Evolutionary conservation across 192 early-diverging fungal species (phyloP).

Genomic region (Tieghemiomyces parasiticus): DNA sequence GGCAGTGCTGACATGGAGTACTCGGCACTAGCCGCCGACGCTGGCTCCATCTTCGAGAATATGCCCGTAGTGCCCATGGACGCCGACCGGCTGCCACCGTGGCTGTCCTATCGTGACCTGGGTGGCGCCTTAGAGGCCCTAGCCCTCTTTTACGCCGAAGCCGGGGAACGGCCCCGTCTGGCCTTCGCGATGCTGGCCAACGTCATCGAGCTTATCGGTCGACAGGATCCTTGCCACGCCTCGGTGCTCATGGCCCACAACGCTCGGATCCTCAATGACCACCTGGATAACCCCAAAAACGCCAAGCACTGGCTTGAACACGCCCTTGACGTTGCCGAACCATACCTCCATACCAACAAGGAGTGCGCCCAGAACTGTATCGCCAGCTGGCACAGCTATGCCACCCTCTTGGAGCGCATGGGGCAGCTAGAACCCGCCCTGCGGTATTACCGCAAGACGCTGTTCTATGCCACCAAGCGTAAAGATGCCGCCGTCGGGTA

Average conservation of each 20-base stretch:
- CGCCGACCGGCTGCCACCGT: neutral
- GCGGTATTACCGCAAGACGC: neutral
- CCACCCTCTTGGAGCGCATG: neutral
- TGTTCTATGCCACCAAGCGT: neutral
- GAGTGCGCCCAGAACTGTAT: neutral
- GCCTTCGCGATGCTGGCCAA: neutral
- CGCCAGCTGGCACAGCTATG: constrained; percentile 1
- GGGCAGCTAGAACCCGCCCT: neutral
- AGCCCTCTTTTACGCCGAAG: neutral
- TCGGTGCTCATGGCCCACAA: constrained; percentile 1
- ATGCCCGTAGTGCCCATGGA: constrained; percentile 7
- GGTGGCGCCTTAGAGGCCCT: neutral
- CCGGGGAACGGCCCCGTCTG: neutral
- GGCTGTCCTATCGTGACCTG: neutral
- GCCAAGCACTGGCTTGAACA: constrained; percentile 6
- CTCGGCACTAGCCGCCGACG: neutral
- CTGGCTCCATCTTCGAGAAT: neutral
- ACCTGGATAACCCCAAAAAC: neutral
- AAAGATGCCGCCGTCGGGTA: no score
- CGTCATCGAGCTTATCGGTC: neutral
- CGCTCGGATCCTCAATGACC: neutral
- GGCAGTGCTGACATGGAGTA: no score
- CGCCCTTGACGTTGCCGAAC: neutral
- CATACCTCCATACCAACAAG: neutral
- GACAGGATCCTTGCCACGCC: constrained; percentile 1